phyloP scores from a whole-genome alignment of 139 green algal genomes.

The Coelastrella sp. region DNA sequence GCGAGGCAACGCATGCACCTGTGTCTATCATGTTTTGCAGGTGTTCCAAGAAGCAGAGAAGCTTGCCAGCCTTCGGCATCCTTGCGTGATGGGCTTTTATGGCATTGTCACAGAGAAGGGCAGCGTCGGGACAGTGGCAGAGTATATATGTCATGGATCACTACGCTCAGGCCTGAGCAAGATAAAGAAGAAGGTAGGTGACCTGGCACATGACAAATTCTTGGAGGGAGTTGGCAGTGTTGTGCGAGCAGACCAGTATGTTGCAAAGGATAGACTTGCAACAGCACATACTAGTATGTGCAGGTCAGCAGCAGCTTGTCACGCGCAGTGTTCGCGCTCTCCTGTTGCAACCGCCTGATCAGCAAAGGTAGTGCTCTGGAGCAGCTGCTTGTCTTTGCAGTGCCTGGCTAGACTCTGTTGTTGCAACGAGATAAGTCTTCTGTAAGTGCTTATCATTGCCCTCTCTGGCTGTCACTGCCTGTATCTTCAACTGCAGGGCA shows the following conservation, averaged over 20 bases:
- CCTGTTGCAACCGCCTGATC: no score
- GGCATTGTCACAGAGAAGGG: slow-evolving; percentile 55
- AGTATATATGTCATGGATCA: slow-evolving; percentile 67
- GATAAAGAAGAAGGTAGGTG: slow-evolving; percentile 54
- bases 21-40: not conserved
- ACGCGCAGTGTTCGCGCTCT: no score
- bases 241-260: no score
- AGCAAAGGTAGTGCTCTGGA: no score
- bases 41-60: slow-evolving; percentile 73
- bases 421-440: no score
- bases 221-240: not conserved
- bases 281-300: no score
- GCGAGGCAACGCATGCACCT: not conserved
- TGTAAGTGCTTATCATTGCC: no score
- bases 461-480: not conserved
- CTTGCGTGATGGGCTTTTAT: slow-evolving; percentile 79
- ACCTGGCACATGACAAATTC: not conserved
- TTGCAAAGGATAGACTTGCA: no score
- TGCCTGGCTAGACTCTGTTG: no score
- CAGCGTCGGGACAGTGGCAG: slow-evolving; percentile 64
- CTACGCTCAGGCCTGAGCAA: slow-evolving; percentile 62
- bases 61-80: slow-evolving; percentile 76
- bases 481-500: slow-evolving; percentile 31
- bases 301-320: no score
- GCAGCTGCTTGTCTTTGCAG: no score